phyloP scores from a whole-genome alignment of 2,329 filamentous ascomycete genomes.

The Aspergillus eucalypticola region DNA sequence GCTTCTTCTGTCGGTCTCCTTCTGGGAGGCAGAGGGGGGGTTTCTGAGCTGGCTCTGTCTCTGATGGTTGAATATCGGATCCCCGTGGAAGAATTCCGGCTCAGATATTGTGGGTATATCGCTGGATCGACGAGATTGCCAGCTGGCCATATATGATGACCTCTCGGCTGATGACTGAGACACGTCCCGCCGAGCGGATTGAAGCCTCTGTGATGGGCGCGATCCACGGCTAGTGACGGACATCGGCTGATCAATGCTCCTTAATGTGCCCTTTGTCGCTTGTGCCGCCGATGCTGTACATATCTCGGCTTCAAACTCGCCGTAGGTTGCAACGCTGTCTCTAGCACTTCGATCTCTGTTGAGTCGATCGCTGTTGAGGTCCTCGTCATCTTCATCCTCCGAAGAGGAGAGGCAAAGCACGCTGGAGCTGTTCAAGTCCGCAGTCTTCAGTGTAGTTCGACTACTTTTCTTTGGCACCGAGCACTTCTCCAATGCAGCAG shows the following conservation, averaged over 20 bases:
- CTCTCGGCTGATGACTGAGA: slow-evolving; percentile 32
- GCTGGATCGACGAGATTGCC: slow-evolving; percentile 32
- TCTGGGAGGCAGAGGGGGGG: slow-evolving; percentile 21
- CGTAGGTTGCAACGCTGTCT: slow-evolving; percentile 44
- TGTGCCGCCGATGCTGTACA: slow-evolving; percentile 44
- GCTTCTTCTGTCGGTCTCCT: slow-evolving; percentile 42
- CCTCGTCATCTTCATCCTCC: slow-evolving; percentile 43
- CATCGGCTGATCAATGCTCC: slow-evolving; percentile 30
- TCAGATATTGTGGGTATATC: slow-evolving; percentile 39
- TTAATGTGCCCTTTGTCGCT: slow-evolving; percentile 31
- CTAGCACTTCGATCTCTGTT: slow-evolving; percentile 25
- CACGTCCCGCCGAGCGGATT: slow-evolving; percentile 22
- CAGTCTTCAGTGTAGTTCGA: slow-evolving; percentile 38
- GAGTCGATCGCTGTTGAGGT: slow-evolving; percentile 17
- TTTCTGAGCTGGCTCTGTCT: slow-evolving; percentile 13
- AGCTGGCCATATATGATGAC: slow-evolving; percentile 27
- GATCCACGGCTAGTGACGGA: slow-evolving; percentile 31
- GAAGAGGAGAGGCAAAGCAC: slow-evolving; percentile 53
- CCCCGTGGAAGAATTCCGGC: slow-evolving; percentile 28
- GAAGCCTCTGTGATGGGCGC: slow-evolving; percentile 20
- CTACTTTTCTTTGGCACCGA: slow-evolving; percentile 41
- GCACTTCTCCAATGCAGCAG: slow-evolving; percentile 21
- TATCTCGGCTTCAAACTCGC: slow-evolving; percentile 45
- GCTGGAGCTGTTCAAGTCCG: slow-evolving; percentile 48
- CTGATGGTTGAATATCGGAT: slow-evolving; percentile 26